These are phyloP conservation scores for Sphaerulina vaccinii DNA, from an alignment of 2,329 filamentous ascomycete genomes.

Conservation along the genomic window DNA sequence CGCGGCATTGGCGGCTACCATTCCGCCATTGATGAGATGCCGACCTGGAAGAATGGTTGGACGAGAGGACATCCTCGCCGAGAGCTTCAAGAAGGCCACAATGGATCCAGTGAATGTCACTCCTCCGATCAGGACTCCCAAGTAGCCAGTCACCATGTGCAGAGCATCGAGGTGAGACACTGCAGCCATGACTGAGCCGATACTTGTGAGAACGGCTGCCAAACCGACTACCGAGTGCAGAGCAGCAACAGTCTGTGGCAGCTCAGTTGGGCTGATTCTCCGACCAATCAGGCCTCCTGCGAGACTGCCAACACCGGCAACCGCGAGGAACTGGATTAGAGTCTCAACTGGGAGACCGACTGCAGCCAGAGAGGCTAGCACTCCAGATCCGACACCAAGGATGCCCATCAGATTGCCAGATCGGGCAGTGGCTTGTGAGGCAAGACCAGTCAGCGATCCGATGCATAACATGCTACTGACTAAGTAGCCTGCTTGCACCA, in stretches of 20 bases:
- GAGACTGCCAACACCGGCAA: slow-evolving; percentile 70
- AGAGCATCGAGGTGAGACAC: slow-evolving; percentile 66
- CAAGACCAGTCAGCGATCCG: slow-evolving; percentile 75
- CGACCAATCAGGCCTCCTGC: slow-evolving; percentile 75
- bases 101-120: slow-evolving; percentile 90
- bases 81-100: slow-evolving; percentile 84
- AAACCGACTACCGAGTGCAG: slow-evolving; percentile 88
- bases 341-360: slow-evolving; percentile 79
- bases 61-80: slow-evolving; percentile 76
- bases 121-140: slow-evolving; percentile 78
- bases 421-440: slow-evolving; percentile 77
- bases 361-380: slow-evolving; percentile 77
- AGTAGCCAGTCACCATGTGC: slow-evolving; percentile 81
- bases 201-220: slow-evolving; percentile 82
- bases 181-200: slow-evolving; percentile 78
- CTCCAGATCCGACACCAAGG: slow-evolving; percentile 77
- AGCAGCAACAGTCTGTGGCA: slow-evolving; percentile 86
- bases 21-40: slow-evolving; percentile 70
- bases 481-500: slow-evolving; percentile 85
- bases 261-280: slow-evolving; percentile 80
- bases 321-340: slow-evolving; percentile 72
- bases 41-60: slow-evolving; percentile 71
- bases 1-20: slow-evolving; percentile 73
- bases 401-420: slow-evolving; percentile 85
- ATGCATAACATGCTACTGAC: slow-evolving; percentile 84